Evolutionary conservation across 139 green algal genomes (phyloP), one percentile per base, ranked within the genome.

Genomic region (Tetraselmis chui): DNA sequence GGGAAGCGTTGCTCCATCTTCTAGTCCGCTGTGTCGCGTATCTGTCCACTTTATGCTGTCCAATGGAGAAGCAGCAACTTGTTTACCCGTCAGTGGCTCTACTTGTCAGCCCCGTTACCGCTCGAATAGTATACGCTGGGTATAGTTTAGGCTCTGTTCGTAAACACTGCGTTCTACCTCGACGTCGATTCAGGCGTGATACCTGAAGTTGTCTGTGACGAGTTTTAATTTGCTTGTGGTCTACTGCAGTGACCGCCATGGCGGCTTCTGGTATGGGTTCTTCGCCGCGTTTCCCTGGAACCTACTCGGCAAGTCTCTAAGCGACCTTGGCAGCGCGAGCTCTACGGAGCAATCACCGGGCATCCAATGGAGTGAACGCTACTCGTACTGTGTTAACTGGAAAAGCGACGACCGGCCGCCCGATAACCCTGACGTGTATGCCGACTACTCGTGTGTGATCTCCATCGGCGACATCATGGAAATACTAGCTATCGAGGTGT

Each of bases 251-350:
- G 45, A 67, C 18, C 45, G 45, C 45, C 45, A 67, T 67, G 45
- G 45, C 45, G 45, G 45, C 18, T 67, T 67, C 45, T 67, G 45
- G 45, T 67, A 67, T 0, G 74, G 31, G 18, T 29, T 93, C 1
- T 95, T 96, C 75, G 59, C 79, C 1, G 67, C 89, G 29, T 89
- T 98, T 28, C 93, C 95, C 25, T 96, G 90, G 87, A 88, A 79
- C 27, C 80, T 96, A 79, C 87, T 98, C n/a, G 87, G 82, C 27
- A 96, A 97, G 84, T 91, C 90, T 0, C 76, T 97, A 27, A 28
- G 84, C 26, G 92, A 96, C 83, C 78, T 96, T 30, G 84, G 91
- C 23, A 81, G 81, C 0, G 92, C 92, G 2, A 85, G 89, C 1
- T 78, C 88, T 28, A 86, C 83, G 84, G 31, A 30, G 75, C 23